Conservation (phyloP, 768 basidiomycete genomes). For the Exidia glandulosa region DNA sequence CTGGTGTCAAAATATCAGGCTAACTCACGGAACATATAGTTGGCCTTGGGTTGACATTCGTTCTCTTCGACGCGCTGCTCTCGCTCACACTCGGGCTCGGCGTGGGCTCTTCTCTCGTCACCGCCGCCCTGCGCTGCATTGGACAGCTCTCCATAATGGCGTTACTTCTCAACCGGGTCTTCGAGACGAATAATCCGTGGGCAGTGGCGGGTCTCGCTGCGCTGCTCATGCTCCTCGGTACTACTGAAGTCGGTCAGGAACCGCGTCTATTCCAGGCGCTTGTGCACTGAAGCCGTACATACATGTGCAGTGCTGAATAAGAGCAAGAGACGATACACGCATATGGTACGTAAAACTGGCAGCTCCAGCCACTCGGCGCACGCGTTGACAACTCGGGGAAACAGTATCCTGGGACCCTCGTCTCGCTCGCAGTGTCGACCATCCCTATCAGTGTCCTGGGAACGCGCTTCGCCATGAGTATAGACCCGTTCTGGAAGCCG, state of each 20-base stretch:
- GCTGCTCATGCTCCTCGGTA: conserved; percentile 64
- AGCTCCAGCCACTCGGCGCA: neutral
- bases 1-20: too few relatives aligned
- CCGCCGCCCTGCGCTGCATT: conserved; percentile 63
- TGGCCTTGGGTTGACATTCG: conserved; percentile 60
- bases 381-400: neutral
- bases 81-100: conserved; percentile 58
- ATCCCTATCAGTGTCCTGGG: conserved; percentile 74
- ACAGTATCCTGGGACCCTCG: conserved; percentile 55
- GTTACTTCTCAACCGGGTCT: conserved; percentile 57
- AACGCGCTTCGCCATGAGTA: conserved; percentile 60
- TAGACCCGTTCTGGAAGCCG: conserved; percentile 74
- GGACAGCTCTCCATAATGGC: conserved; percentile 70
- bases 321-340: conserved; percentile 53
- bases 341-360: conserved; percentile 47
- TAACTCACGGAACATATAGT: too few relatives aligned
- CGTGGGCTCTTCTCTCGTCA: conserved; percentile 54
- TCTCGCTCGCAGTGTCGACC: conserved; percentile 63
- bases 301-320: conserved; percentile 56
- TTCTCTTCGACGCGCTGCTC: conserved; percentile 57
- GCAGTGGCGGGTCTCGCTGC: conserved; percentile 63
- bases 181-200: conserved; percentile 65
- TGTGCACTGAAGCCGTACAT: neutral
- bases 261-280: neutral
- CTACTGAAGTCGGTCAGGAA: conserved; percentile 57